phyloP scores from a whole-genome alignment of 2,329 filamentous ascomycete species.

The Fusarium sp. region DNA sequence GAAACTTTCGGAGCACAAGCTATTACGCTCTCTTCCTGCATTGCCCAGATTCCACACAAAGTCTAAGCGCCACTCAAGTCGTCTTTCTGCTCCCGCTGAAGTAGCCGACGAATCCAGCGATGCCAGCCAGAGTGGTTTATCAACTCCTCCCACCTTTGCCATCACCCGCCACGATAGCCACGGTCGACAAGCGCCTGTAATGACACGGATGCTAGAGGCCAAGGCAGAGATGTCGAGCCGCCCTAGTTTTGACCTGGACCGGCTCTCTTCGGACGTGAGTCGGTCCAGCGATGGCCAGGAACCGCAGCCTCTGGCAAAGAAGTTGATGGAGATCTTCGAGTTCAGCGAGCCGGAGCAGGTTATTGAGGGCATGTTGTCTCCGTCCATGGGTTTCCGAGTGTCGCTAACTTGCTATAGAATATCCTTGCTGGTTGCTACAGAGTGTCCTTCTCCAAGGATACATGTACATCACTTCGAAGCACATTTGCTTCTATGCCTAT shows the following conservation, averaged over 20 bases:
- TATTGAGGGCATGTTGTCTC: conserved; percentile 72
- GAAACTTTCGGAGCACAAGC: conserved; percentile 72
- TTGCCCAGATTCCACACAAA: conserved; percentile 62
- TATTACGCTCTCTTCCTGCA: conserved; percentile 74
- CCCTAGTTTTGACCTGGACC: conserved; percentile 68
- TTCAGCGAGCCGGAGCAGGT: conserved; percentile 87
- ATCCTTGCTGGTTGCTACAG: conserved; percentile 92
- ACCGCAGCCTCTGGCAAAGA: conserved; percentile 72
- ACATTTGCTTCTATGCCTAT: conserved; percentile 98
- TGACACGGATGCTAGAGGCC: conserved; percentile 83
- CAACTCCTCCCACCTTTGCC: conserved; percentile 40
- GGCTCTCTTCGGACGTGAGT: conserved; percentile 55
- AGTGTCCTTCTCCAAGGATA: conserved; percentile 93
- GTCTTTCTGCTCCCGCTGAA: conserved; percentile 52
- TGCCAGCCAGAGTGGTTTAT: conserved; percentile 40
- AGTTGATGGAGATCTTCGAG: conserved; percentile 85
- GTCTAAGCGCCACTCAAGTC: conserved; percentile 57
- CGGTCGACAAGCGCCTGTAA: conserved; percentile 73
- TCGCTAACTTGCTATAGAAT: conserved; percentile 67
- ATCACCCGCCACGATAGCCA: conserved; percentile 48
- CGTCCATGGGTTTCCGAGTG: conserved; percentile 2
- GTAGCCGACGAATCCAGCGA: conserved; percentile 48
- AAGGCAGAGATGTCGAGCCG: conserved; percentile 71
- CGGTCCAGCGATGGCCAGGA: conserved; percentile 51
- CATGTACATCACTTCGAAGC: conserved; percentile 92